Base-by-base conservation (phyloP, 305 asterid genomes). In the Andrographis paniculata region DNA sequence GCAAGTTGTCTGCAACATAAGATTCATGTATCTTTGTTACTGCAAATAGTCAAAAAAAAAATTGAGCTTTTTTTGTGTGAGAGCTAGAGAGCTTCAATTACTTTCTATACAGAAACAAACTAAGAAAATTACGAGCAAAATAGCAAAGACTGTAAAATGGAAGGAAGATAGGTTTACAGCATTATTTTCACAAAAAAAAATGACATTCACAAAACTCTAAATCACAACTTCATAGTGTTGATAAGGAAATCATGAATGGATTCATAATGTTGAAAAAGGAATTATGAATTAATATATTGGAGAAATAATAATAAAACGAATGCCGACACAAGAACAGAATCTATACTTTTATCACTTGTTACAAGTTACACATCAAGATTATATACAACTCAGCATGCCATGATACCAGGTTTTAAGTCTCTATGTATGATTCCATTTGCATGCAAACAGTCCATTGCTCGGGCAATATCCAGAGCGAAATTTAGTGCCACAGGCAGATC, bases 381-480 rank as follows among this genome's bases (percentile, higher is more conserved):
- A 33, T 51, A 43, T 55, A 69, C 60, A 63, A 69, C 64, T 51
- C 61, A 59, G 64, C 54, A 53, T 55, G 50, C 73, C 62, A 66
- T n/a, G 22, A 47, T 84, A 87, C 97, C 97, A 61, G 95, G 97
- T 75, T 87, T 87, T 37, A 87, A 78, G 72, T 87, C 97, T 77
- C 97, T 80, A 59, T 84, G 95, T 61, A 87, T 87, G 64, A 87
- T 80, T 49, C 86, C 95, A 61, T 87, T 87, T 42, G 88, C 94
- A 72, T 87, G 97, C 64, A 87, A 72, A 62, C 97, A 87, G 27
- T 80, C 95, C 95, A 87, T 65, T 22, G 95, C 97, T 50, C 68
- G 77, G 48, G 97, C 95, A 79, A 83, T 73, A 68, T 87, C 97
- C 54, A 84, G 87, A 51, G 94, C 95, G 60, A 69, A 88, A 55